These are phyloP conservation scores for Parathielavia appendiculata DNA, from an alignment of 495 filamentous ascomycete genomes.

Conservation along the genomic window DNA sequence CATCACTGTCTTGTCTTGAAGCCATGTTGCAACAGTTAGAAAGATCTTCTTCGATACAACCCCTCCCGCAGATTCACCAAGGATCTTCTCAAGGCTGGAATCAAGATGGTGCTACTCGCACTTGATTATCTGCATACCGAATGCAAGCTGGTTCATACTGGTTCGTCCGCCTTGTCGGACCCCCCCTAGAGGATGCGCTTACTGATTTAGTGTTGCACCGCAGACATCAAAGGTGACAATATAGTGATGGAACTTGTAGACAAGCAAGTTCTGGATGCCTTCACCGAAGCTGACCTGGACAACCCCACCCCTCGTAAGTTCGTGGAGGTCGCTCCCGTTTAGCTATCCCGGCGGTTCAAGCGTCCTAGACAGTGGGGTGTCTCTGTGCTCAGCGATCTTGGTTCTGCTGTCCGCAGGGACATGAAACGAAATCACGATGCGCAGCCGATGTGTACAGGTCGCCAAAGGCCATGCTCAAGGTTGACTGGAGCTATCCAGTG, in stretches of 20 bases:
- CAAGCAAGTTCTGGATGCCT: constrained; percentile 13
- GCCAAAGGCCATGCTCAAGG: constrained; percentile 46
- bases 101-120: constrained; percentile 34
- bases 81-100: constrained; percentile 28
- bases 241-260: constrained; percentile 28
- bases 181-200: too few species aligned
- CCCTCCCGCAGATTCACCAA: constrained; percentile 25
- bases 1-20: constrained; percentile 42
- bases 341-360: constrained; percentile 24
- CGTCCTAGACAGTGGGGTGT: constrained; percentile 13
- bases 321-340: constrained; percentile 25
- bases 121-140: constrained; percentile 43
- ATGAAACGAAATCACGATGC: constrained; percentile 18
- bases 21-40: constrained; percentile 37
- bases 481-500: constrained; percentile 40
- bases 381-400: constrained; percentile 44
- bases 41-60: constrained; percentile 29
- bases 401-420: constrained; percentile 38
- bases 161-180: too few species aligned
- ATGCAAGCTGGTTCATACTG: constrained; percentile 16
- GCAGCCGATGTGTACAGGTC: constrained; percentile 41
- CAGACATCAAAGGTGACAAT: constrained; percentile 36
- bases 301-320: constrained; percentile 31
- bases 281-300: constrained; percentile 24
- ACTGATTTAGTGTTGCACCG: too few species aligned